These are phyloP conservation scores for Microbotryum intermedium DNA, from an alignment of 1,284 basidiomycete genomes.

Conservation along the genomic window DNA sequence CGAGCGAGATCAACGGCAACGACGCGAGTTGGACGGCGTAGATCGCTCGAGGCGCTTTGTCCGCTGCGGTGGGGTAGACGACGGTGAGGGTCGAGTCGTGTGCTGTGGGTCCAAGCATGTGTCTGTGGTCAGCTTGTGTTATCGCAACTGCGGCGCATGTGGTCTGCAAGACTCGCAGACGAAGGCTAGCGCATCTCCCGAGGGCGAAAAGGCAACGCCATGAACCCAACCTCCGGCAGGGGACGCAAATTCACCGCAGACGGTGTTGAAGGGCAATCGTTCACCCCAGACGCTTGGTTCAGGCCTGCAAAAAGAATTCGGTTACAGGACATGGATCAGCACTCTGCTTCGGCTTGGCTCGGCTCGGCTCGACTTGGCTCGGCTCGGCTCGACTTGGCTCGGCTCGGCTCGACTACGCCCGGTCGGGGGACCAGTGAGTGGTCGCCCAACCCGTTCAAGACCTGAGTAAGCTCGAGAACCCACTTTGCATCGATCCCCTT, in stretches of 20 bases:
- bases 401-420: too few relatives aligned
- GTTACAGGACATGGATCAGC: too few relatives aligned
- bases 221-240: slow-evolving; percentile 96
- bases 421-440: too few relatives aligned
- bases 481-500: slow-evolving; percentile 94
- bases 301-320: slow-evolving; percentile 50
- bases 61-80: slow-evolving; percentile 69
- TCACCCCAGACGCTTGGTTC: slow-evolving; percentile 90
- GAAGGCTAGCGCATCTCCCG: slow-evolving; percentile 85
- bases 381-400: too few relatives aligned
- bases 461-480: slow-evolving; percentile 30
- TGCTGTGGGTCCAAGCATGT: slow-evolving; percentile 44
- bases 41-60: slow-evolving; percentile 45
- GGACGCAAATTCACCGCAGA: slow-evolving; percentile 86
- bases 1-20: slow-evolving; percentile 70
- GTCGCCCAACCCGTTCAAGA: not conserved
- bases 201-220: slow-evolving; percentile 87
- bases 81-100: slow-evolving; percentile 85
- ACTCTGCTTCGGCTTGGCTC: too few relatives aligned
- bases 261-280: slow-evolving; percentile 92
- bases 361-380: too few relatives aligned
- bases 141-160: not conserved
- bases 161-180: slow-evolving; percentile 54
- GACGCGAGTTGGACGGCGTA: slow-evolving; percentile 65
- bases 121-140: not conserved